phyloP scores from a whole-genome alignment of 768 basidiomycete genomes.

The Kwoniella pini region DNA sequence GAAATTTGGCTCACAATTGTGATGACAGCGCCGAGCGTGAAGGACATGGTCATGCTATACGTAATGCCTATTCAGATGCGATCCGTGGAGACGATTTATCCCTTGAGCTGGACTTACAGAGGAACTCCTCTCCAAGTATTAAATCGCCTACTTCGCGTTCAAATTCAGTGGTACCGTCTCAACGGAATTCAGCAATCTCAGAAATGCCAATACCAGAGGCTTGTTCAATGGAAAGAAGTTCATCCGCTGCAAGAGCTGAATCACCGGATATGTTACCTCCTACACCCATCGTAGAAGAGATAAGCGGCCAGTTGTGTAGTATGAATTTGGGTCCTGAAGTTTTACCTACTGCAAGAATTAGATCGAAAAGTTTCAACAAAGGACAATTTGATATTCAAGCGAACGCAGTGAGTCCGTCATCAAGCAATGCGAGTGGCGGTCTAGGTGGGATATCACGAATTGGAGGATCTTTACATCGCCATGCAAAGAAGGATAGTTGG shows the following conservation, averaged over 20 bases:
- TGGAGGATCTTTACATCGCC: slow-evolving; percentile 11
- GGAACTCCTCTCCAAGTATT: slow-evolving; percentile 13
- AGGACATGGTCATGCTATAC: slow-evolving; percentile 13
- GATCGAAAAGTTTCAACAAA: slow-evolving; percentile 3
- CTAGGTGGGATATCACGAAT: slow-evolving; percentile 4
- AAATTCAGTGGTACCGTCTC: not conserved
- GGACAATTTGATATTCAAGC: not conserved
- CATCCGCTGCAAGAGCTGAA: slow-evolving; percentile 18
- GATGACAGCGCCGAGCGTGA: slow-evolving; percentile 13
- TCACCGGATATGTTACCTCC: slow-evolving; percentile 19
- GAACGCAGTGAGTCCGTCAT: too few species aligned
- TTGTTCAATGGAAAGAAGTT: not conserved
- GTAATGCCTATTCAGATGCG: slow-evolving; percentile 13
- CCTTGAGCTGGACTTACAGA: slow-evolving; percentile 19
- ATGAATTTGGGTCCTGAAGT: not conserved
- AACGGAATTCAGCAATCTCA: slow-evolving; percentile 1
- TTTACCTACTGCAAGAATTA: not conserved
- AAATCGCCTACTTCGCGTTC: slow-evolving; percentile 2
- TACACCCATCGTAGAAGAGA: not conserved
- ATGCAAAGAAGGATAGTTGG: slow-evolving; percentile 9
- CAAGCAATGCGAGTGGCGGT: not conserved
- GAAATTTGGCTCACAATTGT: too few species aligned
- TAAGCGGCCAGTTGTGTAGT: not conserved
- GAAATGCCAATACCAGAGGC: not conserved
- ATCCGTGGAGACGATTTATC: slow-evolving; percentile 20